phyloP scores from a whole-genome alignment of 495 filamentous ascomycete genomes.

The Usnea hakonensis region DNA sequence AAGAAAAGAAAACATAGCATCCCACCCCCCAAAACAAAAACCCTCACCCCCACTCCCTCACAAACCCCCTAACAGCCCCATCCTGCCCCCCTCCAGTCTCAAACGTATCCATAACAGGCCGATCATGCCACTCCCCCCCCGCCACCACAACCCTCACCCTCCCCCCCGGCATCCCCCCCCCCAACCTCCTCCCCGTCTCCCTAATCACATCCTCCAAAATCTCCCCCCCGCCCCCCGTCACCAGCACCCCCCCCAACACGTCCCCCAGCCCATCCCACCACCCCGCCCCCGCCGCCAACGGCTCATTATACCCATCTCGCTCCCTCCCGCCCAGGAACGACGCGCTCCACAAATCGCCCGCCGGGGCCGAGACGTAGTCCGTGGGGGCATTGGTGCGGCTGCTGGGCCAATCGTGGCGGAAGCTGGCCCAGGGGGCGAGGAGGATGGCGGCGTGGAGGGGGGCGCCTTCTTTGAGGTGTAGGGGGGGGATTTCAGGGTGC shows the following conservation, averaged over 20 bases:
- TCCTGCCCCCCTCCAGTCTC: constrained; percentile 8
- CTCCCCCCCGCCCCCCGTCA: constrained; percentile 51
- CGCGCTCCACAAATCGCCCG: constrained; percentile 35
- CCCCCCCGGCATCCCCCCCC: constrained; percentile 20
- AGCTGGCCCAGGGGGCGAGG: constrained; percentile 50
- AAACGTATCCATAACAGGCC: background rate
- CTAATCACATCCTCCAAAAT: constrained; percentile 49
- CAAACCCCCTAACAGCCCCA: constrained; percentile 6
- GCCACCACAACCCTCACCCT: constrained; percentile 13
- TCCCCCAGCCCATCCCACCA: constrained; percentile 47
- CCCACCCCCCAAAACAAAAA: background rate
- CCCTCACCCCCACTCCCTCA: background rate
- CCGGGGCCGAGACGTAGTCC: constrained; percentile 37
- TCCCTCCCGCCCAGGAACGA: constrained; percentile 38
- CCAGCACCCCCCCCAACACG: constrained; percentile 40
- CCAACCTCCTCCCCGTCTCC: constrained; percentile 40
- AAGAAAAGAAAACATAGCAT: too few relatives aligned
- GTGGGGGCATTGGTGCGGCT: constrained; percentile 39
- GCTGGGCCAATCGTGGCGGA: constrained; percentile 34
- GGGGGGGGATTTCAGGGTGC: constrained; percentile 41
- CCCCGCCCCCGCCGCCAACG: constrained; percentile 37
- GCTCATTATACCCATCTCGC: constrained; percentile 51
- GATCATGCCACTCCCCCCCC: constrained; percentile 20
- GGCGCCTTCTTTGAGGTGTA: constrained; percentile 11
- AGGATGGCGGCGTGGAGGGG: constrained; percentile 37